phyloP scores from a whole-genome alignment of 2,329 filamentous ascomycete genomes.

The Rasamsonia emersonii region DNA sequence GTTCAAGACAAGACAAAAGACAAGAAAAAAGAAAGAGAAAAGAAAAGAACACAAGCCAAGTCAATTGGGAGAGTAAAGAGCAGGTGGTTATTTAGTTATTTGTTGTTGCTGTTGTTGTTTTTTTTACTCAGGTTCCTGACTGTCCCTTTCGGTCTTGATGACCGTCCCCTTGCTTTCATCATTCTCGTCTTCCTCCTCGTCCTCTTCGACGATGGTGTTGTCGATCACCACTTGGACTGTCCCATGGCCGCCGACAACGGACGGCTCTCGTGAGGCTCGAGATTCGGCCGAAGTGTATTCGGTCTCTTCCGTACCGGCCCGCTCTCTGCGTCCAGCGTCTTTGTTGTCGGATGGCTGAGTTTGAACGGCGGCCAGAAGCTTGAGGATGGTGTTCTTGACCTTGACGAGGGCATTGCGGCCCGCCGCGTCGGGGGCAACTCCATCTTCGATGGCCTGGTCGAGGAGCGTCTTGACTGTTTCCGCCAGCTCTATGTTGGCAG shows the following conservation, averaged over 20 bases:
- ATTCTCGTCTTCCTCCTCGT: constrained; percentile 8
- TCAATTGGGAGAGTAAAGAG: too few relatives aligned
- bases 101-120: too few relatives aligned
- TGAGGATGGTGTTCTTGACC: constrained; percentile 35
- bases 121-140: constrained; percentile 7
- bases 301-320: constrained; percentile 11
- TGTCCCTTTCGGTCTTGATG: constrained; percentile 10
- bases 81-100: too few relatives aligned
- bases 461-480: constrained; percentile 51
- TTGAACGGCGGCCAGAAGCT: constrained; percentile 41
- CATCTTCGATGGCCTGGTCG: constrained; percentile 46
- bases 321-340: constrained; percentile 20
- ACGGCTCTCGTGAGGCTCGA: constrained; percentile 5
- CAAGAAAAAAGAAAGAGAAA: too few relatives aligned
- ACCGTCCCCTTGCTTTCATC: constrained; percentile 8
- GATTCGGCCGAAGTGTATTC: constrained; percentile 5
- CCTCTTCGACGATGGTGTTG: constrained; percentile 9
- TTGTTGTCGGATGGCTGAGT: constrained; percentile 16
- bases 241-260: constrained; percentile 1
- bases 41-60: too few relatives aligned
- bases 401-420: constrained; percentile 39
- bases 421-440: constrained; percentile 32
- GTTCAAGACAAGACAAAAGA: too few relatives aligned
- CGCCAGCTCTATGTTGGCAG: constrained; percentile 33
- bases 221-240: constrained; percentile 6